These are phyloP conservation scores for Cryptosporidium ubiquitum DNA, from an alignment of 169 alveolate species.

Conservation along the genomic window DNA sequence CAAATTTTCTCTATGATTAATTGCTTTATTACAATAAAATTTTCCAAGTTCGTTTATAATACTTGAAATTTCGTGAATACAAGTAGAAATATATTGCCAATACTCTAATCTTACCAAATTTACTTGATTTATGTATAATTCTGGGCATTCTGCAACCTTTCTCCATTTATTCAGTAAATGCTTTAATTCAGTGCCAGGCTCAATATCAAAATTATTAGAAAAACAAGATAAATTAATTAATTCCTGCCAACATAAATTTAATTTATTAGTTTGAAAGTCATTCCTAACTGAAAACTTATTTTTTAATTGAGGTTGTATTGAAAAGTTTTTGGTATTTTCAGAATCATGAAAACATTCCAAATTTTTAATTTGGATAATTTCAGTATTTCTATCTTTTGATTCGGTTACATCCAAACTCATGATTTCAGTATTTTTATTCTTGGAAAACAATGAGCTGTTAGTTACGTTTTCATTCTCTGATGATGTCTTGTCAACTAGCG, in stretches of 20 bases:
- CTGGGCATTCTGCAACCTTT: constrained; percentile 39
- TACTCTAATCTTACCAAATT: constrained; percentile 23
- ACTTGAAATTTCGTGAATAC: neutral
- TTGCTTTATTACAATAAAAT: constrained; percentile 12
- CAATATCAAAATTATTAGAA: neutral
- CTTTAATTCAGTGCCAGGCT: constrained; percentile 32
- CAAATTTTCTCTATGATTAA: neutral
- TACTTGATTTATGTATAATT: constrained; percentile 21
- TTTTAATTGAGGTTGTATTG: constrained; percentile 12
- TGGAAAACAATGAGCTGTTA: neutral
- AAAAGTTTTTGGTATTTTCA: neutral
- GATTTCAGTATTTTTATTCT: neutral
- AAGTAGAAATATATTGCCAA: constrained; percentile 13
- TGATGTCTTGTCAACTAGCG: constrained; percentile 80
- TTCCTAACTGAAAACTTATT: neutral
- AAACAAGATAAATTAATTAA: neutral
- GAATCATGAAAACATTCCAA: neutral
- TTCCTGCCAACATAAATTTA: neutral
- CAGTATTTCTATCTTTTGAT: neutral
- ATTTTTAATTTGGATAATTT: neutral
- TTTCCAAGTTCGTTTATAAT: constrained; percentile 5
- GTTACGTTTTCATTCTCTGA: neutral
- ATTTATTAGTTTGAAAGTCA: neutral
- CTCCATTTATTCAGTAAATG: constrained; percentile 36
- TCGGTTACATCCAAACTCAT: neutral